Base-by-base conservation (phyloP, 805 yeast genomes). In the Nakazawaea populi region DNA sequence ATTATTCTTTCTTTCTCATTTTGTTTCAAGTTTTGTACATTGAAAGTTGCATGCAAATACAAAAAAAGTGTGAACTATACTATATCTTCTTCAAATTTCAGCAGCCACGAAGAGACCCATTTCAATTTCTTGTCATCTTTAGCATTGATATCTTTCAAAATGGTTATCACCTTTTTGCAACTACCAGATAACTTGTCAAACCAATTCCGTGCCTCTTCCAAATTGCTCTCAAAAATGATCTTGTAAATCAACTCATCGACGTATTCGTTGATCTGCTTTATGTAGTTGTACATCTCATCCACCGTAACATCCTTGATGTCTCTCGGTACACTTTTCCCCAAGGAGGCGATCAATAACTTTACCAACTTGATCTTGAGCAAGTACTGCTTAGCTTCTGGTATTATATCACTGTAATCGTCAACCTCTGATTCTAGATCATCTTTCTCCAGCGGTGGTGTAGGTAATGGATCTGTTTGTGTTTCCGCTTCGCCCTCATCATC, bases 181-280 rank as follows among this genome's bases (percentile, higher is more conserved):
- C 61, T 64, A 44, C 60, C 61, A 1, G 12, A 48, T 37, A 67
- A 44, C 14, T 38, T 45, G 10, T 12, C 10, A 58, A 58, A 6
- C 71, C 59, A 12, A 34, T 57, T 55, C 10, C 62, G 66, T 30
- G 69, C 76, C 35, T 65, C 73, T 40, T 66, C 72, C 6, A 77
- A 62, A 14, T 66, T 71, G 37, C 63, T 59, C 44, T 77, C 77
- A 49, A 63, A 62, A 69, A 83, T 79, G 34, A 81, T 64, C 37
- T 77, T 77, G 3, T 82, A 79, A 41, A 84, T 75, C 34, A 85
- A 66, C 50, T 77, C 80, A 60, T 87, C 95, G 10, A 82, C 66
- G 32, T 64, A 58, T 31, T 67, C 74, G 27, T 75, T 78, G 8
- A 84, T 57, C 1, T 59, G 54, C 6, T 62, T 63, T 6, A 68